phyloP scores from a whole-genome alignment of 768 basidiomycete genomes.

The Tylopilus rubrobrunneus region DNA sequence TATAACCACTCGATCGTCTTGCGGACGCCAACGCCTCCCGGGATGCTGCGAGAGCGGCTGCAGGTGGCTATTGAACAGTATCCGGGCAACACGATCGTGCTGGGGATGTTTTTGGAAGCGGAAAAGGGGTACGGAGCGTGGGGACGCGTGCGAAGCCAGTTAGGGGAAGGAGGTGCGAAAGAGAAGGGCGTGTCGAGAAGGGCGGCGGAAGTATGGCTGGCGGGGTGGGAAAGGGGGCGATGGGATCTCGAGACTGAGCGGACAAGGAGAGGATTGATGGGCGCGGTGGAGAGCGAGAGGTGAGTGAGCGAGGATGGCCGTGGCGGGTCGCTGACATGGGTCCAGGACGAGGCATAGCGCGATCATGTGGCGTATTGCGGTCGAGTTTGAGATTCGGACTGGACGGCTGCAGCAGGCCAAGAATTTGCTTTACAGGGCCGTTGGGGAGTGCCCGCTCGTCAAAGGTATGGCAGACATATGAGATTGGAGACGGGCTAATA shows the following conservation, averaged over 20 bases:
- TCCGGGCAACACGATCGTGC: constrained; percentile 65
- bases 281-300: constrained; percentile 67
- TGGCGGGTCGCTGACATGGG: constrained; percentile 3
- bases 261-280: constrained; percentile 56
- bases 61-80: constrained; percentile 53
- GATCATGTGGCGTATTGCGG: constrained; percentile 66
- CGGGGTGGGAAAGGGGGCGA: constrained; percentile 70
- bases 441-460: constrained; percentile 67
- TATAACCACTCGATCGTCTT: constrained; percentile 56
- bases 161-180: constrained; percentile 43
- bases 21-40: constrained; percentile 55
- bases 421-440: constrained; percentile 66
- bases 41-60: constrained; percentile 53
- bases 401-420: constrained; percentile 61
- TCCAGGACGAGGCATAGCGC: constrained; percentile 62
- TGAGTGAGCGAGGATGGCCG: constrained; percentile 28
- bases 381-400: constrained; percentile 72
- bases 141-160: constrained; percentile 60
- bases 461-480: constrained; percentile 50
- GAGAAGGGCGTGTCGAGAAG: constrained; percentile 58
- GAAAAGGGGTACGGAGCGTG: constrained; percentile 77
- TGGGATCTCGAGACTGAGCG: constrained; percentile 73
- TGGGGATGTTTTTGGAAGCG: constrained; percentile 72
- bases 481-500: constrained; percentile 12
- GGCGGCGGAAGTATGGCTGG: constrained; percentile 71